These are phyloP conservation scores for Trichoderma reesei DNA, from an alignment of 495 filamentous ascomycete genomes.

Conservation along the genomic window DNA sequence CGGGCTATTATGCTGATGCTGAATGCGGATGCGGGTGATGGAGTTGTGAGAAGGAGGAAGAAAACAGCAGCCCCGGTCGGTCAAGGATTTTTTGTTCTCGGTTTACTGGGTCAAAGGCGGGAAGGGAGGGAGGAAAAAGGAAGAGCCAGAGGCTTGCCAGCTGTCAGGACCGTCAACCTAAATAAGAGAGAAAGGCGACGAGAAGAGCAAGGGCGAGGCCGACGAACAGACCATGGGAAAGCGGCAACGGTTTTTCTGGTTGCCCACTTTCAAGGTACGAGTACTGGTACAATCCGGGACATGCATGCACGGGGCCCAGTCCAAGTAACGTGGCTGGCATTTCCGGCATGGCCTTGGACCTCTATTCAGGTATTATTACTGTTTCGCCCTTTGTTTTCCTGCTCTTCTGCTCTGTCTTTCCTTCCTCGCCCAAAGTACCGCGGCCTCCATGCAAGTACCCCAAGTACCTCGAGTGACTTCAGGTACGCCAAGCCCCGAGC, in stretches of 20 bases:
- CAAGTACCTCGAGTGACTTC: not conserved
- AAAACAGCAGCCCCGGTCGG: not conserved
- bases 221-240: constrained; percentile 8
- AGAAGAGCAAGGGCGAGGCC: constrained; percentile 8
- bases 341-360: not conserved
- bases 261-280: no score
- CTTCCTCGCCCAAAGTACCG: not conserved
- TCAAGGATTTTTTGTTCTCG: not conserved
- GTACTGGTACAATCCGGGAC: no score
- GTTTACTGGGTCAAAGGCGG: not conserved
- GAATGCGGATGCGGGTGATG: constrained; percentile 5
- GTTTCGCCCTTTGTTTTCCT: not conserved
- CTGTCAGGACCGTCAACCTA: constrained; percentile 7
- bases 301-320: no score
- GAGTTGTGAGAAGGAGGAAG: not conserved
- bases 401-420: not conserved
- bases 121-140: not conserved
- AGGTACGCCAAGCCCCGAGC: not conserved
- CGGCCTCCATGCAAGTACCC: not conserved
- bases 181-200: constrained; percentile 8
- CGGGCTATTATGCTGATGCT: constrained; percentile 6
- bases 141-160: not conserved
- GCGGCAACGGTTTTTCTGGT: constrained; percentile 8
- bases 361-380: no score
- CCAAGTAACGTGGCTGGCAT: not conserved